phyloP scores from a whole-genome alignment of 2,329 filamentous ascomycete genomes.

The Geosmithia morbida region DNA sequence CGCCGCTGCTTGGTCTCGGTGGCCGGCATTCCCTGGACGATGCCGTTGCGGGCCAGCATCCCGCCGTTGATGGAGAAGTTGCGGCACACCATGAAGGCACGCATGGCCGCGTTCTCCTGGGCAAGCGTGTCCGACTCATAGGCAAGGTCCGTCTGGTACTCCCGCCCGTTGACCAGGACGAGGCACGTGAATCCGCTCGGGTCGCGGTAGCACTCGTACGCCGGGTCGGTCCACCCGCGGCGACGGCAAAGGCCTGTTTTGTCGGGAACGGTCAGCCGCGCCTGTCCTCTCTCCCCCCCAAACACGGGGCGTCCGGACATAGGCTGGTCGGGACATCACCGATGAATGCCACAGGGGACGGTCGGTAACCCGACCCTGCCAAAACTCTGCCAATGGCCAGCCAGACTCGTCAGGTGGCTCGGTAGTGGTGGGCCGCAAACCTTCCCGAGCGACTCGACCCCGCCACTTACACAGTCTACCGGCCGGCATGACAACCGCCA shows the following conservation, averaged over 20 bases:
- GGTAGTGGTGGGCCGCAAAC: no score
- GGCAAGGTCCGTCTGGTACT: slow-evolving; percentile 82
- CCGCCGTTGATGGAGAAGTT: slow-evolving; percentile 96
- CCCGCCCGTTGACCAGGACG: slow-evolving; percentile 88
- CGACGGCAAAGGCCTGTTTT: slow-evolving; percentile 83
- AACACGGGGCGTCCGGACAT: no score
- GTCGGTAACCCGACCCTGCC: no score
- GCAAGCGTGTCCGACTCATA: slow-evolving; percentile 74
- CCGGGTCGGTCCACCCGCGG: slow-evolving; percentile 83
- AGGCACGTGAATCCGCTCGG: slow-evolving; percentile 71
- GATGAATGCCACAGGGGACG: no score
- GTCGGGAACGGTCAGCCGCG: slow-evolving; percentile 14
- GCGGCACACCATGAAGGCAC: slow-evolving; percentile 92
- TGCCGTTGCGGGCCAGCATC: slow-evolving; percentile 61
- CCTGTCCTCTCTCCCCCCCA: no score
- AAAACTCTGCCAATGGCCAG: no score
- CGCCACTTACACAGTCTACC: background rate
- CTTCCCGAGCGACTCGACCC: background rate
- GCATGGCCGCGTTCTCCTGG: slow-evolving; percentile 87
- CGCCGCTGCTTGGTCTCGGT: slow-evolving; percentile 26
- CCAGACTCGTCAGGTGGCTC: no score
- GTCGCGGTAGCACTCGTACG: slow-evolving; percentile 70
- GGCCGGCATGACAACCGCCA: background rate
- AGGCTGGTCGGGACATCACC: no score
- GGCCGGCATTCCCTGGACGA: slow-evolving; percentile 50